Base-by-base conservation (phyloP, 169 alveolate species). In the Plasmodium berghei region DNA sequence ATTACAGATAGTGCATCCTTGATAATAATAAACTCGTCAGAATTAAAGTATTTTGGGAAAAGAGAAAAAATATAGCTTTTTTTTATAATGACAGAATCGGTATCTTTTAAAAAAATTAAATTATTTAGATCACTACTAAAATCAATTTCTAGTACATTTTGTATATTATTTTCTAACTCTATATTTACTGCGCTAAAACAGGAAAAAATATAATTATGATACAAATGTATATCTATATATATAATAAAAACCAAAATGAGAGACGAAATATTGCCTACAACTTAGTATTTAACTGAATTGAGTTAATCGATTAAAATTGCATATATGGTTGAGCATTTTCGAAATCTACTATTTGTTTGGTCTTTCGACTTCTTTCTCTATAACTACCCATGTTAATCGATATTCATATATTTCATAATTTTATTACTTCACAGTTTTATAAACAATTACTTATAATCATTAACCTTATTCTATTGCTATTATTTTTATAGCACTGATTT, bases 31-130 rank as follows among this genome's bases (percentile, higher is more conserved):
- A 34, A 80, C 59, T 80, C 85, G 5, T 80, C 90, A 10, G 83
- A 18, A 59, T 34, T 54, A 9, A 67, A 20, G 52, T 66, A 80
- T 61, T 80, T 80, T 64, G 66, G 83, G 22, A 59, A 10, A 46
- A 80, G 83, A 26, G 90, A 26, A 61, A 66, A 66, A 18, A 80
- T 28, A 49, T 80, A 67, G 22, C n/a, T 80, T 80, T 80, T 80
- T 28, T 80, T 61, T 80, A 80, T 49, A 46, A 59, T 24, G 48
- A 45, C 63, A 66, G 90, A 10, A 52, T 66, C n/a, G 26, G 64
- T 40, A 10, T 67, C 56, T 16, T 66, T 80, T 34, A 34, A 34
- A 80, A 80, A 80, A 54, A 80, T 42, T 20, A 66, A 34, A 52
- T 14, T 56, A 26, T 72, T 80, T 2, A 80, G 16, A 1, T 80